A percentile compares a stretch with the other conserved stretches of the same genome.
Evolutionary conservation across 139 green algal species (phyloP).

Genomic region (Yamagishiella unicocca): DNA sequence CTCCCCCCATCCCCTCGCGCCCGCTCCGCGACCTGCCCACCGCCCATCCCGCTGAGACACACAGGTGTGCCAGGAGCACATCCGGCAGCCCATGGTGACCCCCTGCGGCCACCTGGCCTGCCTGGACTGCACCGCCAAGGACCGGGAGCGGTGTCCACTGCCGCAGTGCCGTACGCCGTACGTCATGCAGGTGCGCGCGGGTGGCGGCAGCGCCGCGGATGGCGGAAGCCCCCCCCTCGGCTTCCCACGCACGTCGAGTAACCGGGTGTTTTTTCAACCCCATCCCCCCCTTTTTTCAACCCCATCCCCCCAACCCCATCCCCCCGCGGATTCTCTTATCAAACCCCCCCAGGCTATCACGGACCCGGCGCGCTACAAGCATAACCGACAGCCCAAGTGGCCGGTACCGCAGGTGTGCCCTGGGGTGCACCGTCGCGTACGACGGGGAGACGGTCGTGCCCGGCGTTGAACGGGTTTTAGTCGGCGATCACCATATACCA

Average conservation of each 20-base stretch:
- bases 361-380: slow-evolving; percentile 73
- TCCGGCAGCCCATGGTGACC: slow-evolving; percentile 77
- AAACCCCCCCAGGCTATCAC: slow-evolving; percentile 58
- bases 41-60: too few species aligned
- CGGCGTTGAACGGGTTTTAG: neutral
- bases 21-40: too few species aligned
- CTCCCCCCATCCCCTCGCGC: neutral
- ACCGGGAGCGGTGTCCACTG: slow-evolving; percentile 58
- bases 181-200: slow-evolving; percentile 64
- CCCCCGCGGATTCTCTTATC: too few species aligned
- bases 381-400: slow-evolving; percentile 85
- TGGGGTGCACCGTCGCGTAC: neutral
- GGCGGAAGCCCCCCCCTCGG: neutral
- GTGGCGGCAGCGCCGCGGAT: neutral
- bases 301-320: neutral
- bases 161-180: slow-evolving; percentile 73
- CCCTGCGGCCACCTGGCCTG: slow-evolving; percentile 93
- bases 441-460: neutral
- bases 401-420: slow-evolving; percentile 62
- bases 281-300: neutral
- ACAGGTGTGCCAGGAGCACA: slow-evolving; percentile 44
- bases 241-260: neutral
- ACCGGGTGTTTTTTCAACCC: neutral
- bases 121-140: slow-evolving; percentile 76
- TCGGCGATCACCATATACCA: neutral